Percentiles rank a stretch among this genome's conserved stretches.
Evolutionary conservation across 805 yeast genomes (phyloP).

Genomic region (Candida pini): DNA sequence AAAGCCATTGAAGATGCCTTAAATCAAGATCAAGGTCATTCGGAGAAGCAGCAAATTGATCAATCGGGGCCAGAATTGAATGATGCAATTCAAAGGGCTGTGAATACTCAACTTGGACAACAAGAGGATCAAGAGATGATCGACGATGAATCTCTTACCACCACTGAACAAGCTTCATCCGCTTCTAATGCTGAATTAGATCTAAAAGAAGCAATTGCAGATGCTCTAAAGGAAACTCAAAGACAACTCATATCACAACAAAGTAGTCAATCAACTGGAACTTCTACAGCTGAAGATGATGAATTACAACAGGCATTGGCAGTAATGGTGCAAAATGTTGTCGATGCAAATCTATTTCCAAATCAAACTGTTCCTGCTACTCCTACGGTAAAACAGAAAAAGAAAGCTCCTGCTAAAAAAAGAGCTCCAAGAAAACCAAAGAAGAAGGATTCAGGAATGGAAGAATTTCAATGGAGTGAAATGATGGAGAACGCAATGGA

Average conservation of each 20-base stretch:
- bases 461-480: constrained; percentile 53
- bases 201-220: constrained; percentile 14
- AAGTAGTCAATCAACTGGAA: constrained; percentile 1
- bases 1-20: constrained; percentile 25
- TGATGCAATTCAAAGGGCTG: constrained; percentile 22
- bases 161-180: background rate
- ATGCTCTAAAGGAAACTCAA: constrained; percentile 10
- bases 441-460: constrained; percentile 37
- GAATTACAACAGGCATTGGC: constrained; percentile 49
- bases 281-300: constrained; percentile 25
- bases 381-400: background rate
- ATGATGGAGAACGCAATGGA: constrained; percentile 73
- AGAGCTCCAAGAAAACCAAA: constrained; percentile 5
- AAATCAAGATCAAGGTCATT: constrained; percentile 6
- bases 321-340: constrained; percentile 51
- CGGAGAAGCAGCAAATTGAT: constrained; percentile 5
- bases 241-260: background rate
- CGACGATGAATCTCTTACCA: too few species aligned
- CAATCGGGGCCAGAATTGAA: constrained; percentile 12
- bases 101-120: background rate
- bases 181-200: constrained; percentile 12
- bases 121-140: too few species aligned
- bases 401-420: constrained; percentile 1
- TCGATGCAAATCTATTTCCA: constrained; percentile 28
- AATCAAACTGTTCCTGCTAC: background rate